Evolutionary conservation across 2,329 filamentous ascomycete genomes (phyloP).

Genomic region (Ceratocystis alfenasii): DNA sequence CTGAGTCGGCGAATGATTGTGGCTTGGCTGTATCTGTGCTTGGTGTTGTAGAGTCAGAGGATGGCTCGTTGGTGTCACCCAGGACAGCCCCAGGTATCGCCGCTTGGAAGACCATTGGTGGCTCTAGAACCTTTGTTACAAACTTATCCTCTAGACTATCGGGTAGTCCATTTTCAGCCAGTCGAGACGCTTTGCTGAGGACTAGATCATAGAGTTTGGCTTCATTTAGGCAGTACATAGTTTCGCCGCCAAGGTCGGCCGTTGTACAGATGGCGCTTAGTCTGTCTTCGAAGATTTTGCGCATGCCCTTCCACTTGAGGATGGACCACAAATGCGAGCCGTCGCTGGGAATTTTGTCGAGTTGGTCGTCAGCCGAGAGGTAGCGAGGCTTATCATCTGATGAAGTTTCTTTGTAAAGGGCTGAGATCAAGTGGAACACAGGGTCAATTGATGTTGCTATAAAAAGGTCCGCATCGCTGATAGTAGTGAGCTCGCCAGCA

Average conservation of each 20-base stretch:
- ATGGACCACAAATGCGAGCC: slow-evolving; percentile 49
- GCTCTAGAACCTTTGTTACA: slow-evolving; percentile 61
- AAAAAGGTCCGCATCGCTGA: slow-evolving; percentile 54
- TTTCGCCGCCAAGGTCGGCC: slow-evolving; percentile 71
- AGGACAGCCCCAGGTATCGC: slow-evolving; percentile 29
- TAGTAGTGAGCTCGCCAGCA: slow-evolving; percentile 9
- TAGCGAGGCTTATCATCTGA: slow-evolving; percentile 48
- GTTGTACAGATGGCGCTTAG: slow-evolving; percentile 66
- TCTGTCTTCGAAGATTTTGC: slow-evolving; percentile 46
- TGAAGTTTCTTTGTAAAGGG: slow-evolving; percentile 40
- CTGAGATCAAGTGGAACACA: slow-evolving; percentile 69
- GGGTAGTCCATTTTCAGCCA: slow-evolving; percentile 56
- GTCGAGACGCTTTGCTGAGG: slow-evolving; percentile 56
- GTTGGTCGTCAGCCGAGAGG: slow-evolving; percentile 57
- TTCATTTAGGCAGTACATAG: slow-evolving; percentile 69
- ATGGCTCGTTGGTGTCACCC: neutral
- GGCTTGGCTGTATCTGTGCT: neutral
- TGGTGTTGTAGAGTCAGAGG: neutral
- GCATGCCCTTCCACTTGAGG: slow-evolving; percentile 38
- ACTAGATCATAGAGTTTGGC: slow-evolving; percentile 56
- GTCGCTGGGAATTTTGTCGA: slow-evolving; percentile 47
- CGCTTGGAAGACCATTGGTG: slow-evolving; percentile 59
- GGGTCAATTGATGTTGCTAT: slow-evolving; percentile 76
- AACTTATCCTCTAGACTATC: slow-evolving; percentile 76
- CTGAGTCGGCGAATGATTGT: neutral